Evolutionary conservation across 2,329 filamentous ascomycete species (phyloP).

Genomic region (Diaporthe citri): DNA sequence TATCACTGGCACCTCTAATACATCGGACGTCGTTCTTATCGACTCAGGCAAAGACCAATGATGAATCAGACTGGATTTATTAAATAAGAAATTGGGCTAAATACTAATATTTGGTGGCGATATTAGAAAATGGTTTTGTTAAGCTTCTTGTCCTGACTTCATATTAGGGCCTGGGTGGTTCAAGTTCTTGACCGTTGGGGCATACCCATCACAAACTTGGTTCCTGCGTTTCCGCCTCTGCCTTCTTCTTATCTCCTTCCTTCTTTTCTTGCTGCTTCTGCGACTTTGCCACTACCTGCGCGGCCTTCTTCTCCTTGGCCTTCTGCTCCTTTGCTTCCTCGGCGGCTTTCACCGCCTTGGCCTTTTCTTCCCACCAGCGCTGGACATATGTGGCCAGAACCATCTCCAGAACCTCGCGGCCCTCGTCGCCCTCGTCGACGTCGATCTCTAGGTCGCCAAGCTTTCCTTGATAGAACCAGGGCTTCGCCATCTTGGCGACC

Average conservation of each 20-base stretch:
- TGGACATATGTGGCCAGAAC: conserved; percentile 36
- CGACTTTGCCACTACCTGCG: conserved; percentile 6
- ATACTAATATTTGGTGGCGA: background rate
- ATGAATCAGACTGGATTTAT: background rate
- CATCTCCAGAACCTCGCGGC: conserved; percentile 37
- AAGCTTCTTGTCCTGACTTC: too few species aligned
- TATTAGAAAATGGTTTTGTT: too few species aligned
- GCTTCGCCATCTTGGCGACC: conserved; percentile 32
- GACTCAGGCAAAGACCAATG: background rate
- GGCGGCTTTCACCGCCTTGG: conserved; percentile 26
- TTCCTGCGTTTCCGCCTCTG: background rate
- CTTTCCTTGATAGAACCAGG: conserved; percentile 38
- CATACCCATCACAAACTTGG: background rate
- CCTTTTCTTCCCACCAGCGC: conserved; percentile 37
- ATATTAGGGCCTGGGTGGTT: rapidly evolving
- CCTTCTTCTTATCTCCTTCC: conserved; percentile 7
- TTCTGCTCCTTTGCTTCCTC: conserved; percentile 30
- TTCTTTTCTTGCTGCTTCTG: conserved; percentile 22
- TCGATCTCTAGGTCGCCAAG: conserved; percentile 38
- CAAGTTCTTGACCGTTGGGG: background rate
- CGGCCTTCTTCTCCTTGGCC: conserved; percentile 33
- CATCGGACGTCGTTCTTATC: background rate
- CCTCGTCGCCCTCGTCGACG: conserved; percentile 33
- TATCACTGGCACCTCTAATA: background rate
- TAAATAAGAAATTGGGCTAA: background rate